Conservation (phyloP, 768 basidiomycete species). For the Macrocybe gigantea region DNA sequence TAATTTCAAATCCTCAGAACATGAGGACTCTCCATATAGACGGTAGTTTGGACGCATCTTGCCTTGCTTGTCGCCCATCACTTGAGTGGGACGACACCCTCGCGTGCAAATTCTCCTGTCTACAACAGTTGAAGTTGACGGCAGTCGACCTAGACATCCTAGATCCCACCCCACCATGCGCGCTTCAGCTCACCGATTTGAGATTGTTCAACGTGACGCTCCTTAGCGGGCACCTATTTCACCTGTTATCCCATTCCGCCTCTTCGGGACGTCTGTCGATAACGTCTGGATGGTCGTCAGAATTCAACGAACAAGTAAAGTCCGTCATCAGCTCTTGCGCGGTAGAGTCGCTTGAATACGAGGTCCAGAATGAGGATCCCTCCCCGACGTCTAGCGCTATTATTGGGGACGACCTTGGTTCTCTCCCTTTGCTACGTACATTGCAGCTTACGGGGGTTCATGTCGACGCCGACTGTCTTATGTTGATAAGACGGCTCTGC, state of each 20-base stretch:
- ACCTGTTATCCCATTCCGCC: constrained; percentile 31
- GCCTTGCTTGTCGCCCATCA: constrained; percentile 25
- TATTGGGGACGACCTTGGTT: constrained; percentile 21
- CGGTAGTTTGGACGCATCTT: constrained; percentile 28
- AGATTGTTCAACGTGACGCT: constrained; percentile 23
- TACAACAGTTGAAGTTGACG: constrained; percentile 36
- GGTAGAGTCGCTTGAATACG: constrained; percentile 37
- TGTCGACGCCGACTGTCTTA: constrained; percentile 29
- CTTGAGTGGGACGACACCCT: constrained; percentile 51
- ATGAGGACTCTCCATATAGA: constrained; percentile 41
- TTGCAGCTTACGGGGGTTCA: constrained; percentile 37
- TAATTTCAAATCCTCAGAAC: constrained; percentile 31
- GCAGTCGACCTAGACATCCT: constrained; percentile 38
- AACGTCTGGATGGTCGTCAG: constrained; percentile 22
- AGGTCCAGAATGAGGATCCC: constrained; percentile 22
- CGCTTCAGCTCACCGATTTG: constrained; percentile 34
- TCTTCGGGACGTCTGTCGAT: constrained; percentile 31
- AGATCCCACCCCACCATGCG: constrained; percentile 22
- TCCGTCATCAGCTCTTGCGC: constrained; percentile 33
- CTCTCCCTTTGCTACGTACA: constrained; percentile 24
- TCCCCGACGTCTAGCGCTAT: constrained; percentile 17
- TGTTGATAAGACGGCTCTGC: constrained; percentile 26
- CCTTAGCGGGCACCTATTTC: constrained; percentile 31
- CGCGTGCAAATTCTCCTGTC: constrained; percentile 37
- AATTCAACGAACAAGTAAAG: constrained; percentile 34